phyloP scores from a whole-genome alignment of 306 rosid genomes.

The Nissolia schottii region DNA sequence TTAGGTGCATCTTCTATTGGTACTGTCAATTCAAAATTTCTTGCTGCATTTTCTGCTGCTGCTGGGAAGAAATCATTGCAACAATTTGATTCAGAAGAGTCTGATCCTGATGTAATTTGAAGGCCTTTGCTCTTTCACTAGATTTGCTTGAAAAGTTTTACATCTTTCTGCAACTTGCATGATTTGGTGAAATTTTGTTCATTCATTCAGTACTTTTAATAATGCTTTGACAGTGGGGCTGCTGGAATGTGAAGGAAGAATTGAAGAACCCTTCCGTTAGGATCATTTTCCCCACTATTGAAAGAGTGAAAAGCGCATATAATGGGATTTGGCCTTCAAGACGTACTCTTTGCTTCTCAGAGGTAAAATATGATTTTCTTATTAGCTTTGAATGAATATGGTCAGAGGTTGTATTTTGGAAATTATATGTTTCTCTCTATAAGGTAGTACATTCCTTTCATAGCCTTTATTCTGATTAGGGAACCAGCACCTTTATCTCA shows the following conservation, averaged over 20 bases:
- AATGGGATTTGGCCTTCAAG: constrained; percentile 63
- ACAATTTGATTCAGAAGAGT: constrained; percentile 73
- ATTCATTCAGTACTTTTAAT: constrained; percentile 23
- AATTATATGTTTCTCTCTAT: background rate
- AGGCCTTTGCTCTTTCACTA: background rate
- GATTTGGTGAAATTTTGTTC: background rate
- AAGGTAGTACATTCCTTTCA: background rate
- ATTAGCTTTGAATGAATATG: constrained; percentile 9
- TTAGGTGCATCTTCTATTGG: constrained; percentile 83
- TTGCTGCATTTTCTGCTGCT: constrained; percentile 76
- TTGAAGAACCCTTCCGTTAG: constrained; percentile 59
- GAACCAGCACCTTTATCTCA: background rate
- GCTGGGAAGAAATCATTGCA: constrained; percentile 66
- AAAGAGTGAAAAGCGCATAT: constrained; percentile 55
- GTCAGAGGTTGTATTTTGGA: background rate
- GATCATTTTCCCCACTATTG: constrained; percentile 69
- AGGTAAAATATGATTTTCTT: constrained; percentile 43
- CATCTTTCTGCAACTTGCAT: constrained; percentile 13
- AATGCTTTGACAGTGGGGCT: constrained; percentile 67
- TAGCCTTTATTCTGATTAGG: background rate
- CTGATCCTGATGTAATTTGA: constrained; percentile 69
- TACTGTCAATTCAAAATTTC: constrained; percentile 53
- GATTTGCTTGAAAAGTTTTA: constrained; percentile 11
- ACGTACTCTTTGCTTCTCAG: constrained; percentile 71
- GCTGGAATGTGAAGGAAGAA: constrained; percentile 73